Percentiles rank a stretch among this genome's conserved stretches.
These are phyloP conservation scores for Codiaeum variegatum DNA, from an alignment of 441 rosid genomes.

Conservation along the genomic window DNA sequence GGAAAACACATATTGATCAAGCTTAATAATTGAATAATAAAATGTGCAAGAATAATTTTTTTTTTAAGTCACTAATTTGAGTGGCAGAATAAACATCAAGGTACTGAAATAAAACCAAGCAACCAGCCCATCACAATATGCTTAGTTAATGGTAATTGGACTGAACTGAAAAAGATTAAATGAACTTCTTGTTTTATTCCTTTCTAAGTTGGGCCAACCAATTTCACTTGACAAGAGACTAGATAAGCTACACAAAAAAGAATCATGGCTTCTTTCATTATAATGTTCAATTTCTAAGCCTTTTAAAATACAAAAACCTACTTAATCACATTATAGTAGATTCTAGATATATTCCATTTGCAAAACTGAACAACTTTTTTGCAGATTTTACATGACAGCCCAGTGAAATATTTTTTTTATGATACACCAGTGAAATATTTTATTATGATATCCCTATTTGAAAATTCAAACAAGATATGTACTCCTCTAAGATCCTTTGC, in stretches of 20 bases:
- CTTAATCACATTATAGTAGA: not conserved
- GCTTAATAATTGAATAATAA: slow-evolving; percentile 5
- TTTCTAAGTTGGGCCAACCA: not conserved
- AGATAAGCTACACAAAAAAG: not conserved
- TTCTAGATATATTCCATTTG: not conserved
- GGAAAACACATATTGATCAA: slow-evolving; percentile 16
- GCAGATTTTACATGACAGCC: not conserved
- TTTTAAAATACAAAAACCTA: not conserved
- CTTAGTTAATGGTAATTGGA: not conserved
- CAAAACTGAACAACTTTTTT: not conserved
- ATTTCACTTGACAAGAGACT: not conserved
- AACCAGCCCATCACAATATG: not conserved
- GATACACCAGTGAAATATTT: not conserved
- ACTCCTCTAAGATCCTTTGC: not conserved
- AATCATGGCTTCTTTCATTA: not conserved
- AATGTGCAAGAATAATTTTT: not conserved
- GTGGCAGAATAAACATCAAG: not conserved
- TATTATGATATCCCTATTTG: not conserved
- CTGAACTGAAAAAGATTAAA: not conserved
- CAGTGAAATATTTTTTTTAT: not conserved
- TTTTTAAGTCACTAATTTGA: slow-evolving; percentile 2
- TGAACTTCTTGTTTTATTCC: not conserved
- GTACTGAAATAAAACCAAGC: slow-evolving; percentile 2
- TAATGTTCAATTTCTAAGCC: not conserved
- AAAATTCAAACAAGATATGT: not conserved